Base-by-base conservation (phyloP, 176 grass and related monocot species). In the Olyra latifolia region DNA sequence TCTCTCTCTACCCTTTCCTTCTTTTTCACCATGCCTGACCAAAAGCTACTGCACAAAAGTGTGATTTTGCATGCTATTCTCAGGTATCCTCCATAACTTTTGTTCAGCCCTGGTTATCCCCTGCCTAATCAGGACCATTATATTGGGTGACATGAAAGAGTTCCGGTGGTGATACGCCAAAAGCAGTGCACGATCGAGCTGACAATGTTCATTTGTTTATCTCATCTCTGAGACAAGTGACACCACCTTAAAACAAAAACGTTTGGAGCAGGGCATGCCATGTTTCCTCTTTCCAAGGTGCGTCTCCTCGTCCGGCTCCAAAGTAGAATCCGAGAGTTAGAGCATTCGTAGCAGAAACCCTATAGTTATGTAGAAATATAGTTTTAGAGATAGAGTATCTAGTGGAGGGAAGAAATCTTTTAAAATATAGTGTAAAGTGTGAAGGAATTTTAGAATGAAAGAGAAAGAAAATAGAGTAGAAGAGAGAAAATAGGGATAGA, bases 1-100 rank as follows among this genome's bases (percentile, higher is more conserved):
- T 45, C 43, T 45, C 10, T 45, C 10, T 12, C 10, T 24, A 22
- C 16, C 43, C 57, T 59, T 56, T 50, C 8, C 42, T 25, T 71
- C 42, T 59, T 81, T 72, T 61, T 81, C 58, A 76, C 77, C 72
- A 77, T 77, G 65, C 19, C 65, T 16, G 27, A 64, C 13, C 19
- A 66, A 86, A 86, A 89, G 78, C 72, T 64, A 77, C 78, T 66
- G 72, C 71, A 58, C 58, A 81, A 63, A 81, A 81, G 77, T 57
- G n/a, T 25, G 48, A 72, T 86, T 78, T 73, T 57, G 66, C 83
- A 71, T 89, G 55, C 77, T 48, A 62, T 62, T 81, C 62, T 80
- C 71, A 64, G 70, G 70, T 62, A 81, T 56, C 82, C 71, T 70
- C 7, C 35, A n/a, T 61, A 22, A 39, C 76, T 75, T 80, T 65